Base-by-base conservation (phyloP, 2,329 filamentous ascomycete genomes). In the Monosporascus sp. region DNA sequence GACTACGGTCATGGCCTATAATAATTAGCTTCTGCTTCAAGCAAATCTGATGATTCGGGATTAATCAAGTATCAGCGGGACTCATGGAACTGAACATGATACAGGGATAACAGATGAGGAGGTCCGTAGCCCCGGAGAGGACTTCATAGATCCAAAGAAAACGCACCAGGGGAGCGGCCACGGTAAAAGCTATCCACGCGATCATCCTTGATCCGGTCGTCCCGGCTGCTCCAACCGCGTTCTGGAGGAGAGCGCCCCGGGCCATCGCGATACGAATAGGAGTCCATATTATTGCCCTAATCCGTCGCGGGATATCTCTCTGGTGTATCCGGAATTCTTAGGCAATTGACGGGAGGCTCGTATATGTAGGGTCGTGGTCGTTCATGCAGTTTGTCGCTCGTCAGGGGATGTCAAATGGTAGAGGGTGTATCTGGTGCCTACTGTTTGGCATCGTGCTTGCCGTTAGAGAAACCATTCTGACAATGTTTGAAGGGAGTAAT, bases 151-250 rank as follows among this genome's bases (percentile, higher is more conserved):
- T 14, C 40, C 7, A 27, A 31, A 27, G 31, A 53, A 36, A 59
- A 80, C 85, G 68, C 79, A 90, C 87, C 85, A 69, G 87, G 86
- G 62, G 87, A 90, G 68, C 87, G 81, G 56, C 80, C 81, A 55
- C 86, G 80, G 61, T 87, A 85, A 58, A 85, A 86, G 43, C 74
- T 78, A 63, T 88, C 84, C 48, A 75, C 73, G 56, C 80, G 73
- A 31, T 83, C 79, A 7, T 81, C 77, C 61, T 80, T 78, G 36
- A 60, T 65, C 59, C 80, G 70, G 20, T 84, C 82, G 51, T 83
- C 81, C 49, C 80, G 79, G 43, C 67, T 60, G 55, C 64, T 71
- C 78, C 80, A 83, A 43, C 68, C 72, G 53, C 81, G 78, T 51
- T 83, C 79, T 47, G 66, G 69, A 2, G 82, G 80, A 27, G 81